A percentile compares a stretch with the other conserved stretches of the same genome.
Evolutionary conservation across 1,139 yeast species (phyloP).

Genomic region (Saccharomyces hybrid): DNA sequence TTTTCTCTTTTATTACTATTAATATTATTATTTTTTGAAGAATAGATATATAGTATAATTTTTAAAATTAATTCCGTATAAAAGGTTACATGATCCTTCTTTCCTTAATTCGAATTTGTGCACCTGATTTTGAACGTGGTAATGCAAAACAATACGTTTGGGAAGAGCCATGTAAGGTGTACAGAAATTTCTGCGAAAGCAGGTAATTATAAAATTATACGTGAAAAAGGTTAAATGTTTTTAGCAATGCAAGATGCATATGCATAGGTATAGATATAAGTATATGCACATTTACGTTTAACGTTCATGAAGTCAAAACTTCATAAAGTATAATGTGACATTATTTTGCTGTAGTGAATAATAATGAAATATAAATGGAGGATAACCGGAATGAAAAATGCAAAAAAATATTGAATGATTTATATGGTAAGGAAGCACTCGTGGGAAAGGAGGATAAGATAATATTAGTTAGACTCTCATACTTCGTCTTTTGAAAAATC

Average conservation of each 20-base stretch:
- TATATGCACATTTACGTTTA: neutral
- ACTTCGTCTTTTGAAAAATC: conserved; percentile 73
- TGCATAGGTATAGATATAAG: neutral
- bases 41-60: conserved; percentile 4
- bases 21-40: conserved; percentile 4
- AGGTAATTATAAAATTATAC: too few relatives aligned
- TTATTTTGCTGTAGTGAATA: neutral
- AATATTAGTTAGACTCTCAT: conserved; percentile 29
- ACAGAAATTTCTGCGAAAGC: too few relatives aligned
- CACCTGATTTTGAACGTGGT: too few relatives aligned
- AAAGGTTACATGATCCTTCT: neutral
- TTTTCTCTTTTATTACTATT: conserved; percentile 6
- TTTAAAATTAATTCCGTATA: neutral
- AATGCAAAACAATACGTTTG: neutral
- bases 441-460: neutral
- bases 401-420: neutral
- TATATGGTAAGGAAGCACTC: neutral
- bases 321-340: neutral
- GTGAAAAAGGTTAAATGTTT: neutral
- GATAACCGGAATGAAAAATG: neutral
- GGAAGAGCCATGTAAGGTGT: too few relatives aligned
- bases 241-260: neutral
- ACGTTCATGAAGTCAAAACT: neutral
- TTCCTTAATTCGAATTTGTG: too few relatives aligned
- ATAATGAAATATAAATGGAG: neutral